Conservation (phyloP, 2,329 filamentous ascomycete species). For the Diaporthe sp. region DNA sequence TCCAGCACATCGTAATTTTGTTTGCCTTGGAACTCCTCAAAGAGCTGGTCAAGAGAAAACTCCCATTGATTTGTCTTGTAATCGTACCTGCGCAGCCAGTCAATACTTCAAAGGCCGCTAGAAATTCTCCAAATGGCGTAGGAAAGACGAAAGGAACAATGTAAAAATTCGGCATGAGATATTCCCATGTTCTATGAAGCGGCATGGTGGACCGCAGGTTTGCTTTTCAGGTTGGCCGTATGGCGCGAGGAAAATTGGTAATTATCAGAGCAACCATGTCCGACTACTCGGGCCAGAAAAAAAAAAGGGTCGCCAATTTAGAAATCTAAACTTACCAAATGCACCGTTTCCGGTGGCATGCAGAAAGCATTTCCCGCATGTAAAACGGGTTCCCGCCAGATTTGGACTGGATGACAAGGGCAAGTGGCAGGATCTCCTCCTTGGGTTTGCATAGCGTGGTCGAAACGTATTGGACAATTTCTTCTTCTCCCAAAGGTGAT, state of each 20-base stretch:
- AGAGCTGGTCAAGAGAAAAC: constrained; percentile 87
- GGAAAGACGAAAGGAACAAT: not conserved
- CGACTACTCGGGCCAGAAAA: not conserved
- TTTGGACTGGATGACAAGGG: constrained; percentile 89
- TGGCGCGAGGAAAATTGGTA: not conserved
- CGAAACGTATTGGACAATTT: constrained; percentile 87
- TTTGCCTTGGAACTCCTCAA: constrained; percentile 85
- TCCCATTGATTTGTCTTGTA: constrained; percentile 87
- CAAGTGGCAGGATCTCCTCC: constrained; percentile 82
- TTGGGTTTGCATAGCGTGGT: constrained; percentile 81
- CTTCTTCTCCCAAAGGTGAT: constrained; percentile 79
- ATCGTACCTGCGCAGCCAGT: constrained; percentile 57
- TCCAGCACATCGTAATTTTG: constrained; percentile 85
- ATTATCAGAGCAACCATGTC: not conserved
- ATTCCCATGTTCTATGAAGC: not conserved
- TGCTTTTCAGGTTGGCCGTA: not conserved
- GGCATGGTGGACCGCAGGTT: not conserved
- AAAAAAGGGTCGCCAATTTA: not conserved
- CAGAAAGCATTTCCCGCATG: constrained; percentile 89
- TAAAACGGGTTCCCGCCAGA: constrained; percentile 92
- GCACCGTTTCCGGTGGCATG: constrained; percentile 84
- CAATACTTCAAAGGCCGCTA: not conserved
- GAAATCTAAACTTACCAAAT: constrained; percentile 75
- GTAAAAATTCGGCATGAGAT: not conserved
- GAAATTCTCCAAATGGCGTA: not conserved